These are phyloP conservation scores for Botrytis cinerea DNA, from an alignment of 2,329 filamentous ascomycete genomes.

Conservation along the genomic window DNA sequence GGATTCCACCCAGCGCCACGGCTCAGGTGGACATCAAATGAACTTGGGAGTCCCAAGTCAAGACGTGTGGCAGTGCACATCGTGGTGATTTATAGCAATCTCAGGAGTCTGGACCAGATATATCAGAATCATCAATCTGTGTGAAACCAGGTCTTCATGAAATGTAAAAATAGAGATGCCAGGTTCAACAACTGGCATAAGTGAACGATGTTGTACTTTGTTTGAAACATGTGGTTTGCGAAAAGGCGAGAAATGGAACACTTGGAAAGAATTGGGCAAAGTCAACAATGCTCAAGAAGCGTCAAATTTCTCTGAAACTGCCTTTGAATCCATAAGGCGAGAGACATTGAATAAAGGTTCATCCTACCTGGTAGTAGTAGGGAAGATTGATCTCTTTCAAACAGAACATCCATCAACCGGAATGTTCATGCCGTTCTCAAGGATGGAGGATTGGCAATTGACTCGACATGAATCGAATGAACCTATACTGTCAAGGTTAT, in stretches of 20 bases:
- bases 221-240: not conserved
- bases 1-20: not conserved
- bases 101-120: not conserved
- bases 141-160: not conserved
- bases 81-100: not conserved
- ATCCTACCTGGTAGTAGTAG: not conserved
- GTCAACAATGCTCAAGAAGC: not conserved
- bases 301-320: not conserved
- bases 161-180: not conserved
- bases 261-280: not conserved
- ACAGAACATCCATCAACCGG: not conserved
- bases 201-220: not conserved
- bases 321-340: not conserved
- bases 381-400: not conserved
- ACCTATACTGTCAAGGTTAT: not conserved
- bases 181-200: not conserved
- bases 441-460: not conserved
- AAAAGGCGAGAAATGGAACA: not conserved
- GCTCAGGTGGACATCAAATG: not conserved
- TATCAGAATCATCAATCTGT: not conserved
- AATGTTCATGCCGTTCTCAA: not conserved
- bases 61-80: slow-evolving; percentile 9
- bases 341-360: not conserved
- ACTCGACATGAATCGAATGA: not conserved
- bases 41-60: slow-evolving; percentile 6